Percentiles rank a stretch among this genome's conserved stretches.
Evolutionary conservation across 305 asterid species (phyloP).

Genomic region (Striga hermonthica): DNA sequence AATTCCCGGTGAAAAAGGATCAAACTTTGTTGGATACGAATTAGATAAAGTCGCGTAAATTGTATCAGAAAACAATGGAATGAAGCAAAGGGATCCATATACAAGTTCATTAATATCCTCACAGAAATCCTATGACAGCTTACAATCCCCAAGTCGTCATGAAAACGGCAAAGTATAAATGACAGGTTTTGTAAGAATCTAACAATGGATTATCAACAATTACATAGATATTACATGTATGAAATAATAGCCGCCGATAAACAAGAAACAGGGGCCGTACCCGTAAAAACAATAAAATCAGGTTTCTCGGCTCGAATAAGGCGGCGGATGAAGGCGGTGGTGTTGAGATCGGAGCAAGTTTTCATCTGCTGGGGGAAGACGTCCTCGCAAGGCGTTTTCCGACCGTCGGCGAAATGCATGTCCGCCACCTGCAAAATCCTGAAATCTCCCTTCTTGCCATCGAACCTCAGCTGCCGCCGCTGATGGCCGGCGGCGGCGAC

Average conservation of each 20-base stretch:
- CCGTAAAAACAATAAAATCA: slow-evolving; percentile 70
- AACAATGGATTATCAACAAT: background rate
- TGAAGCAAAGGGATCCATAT: too few relatives aligned
- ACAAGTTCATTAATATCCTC: too few relatives aligned
- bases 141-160: background rate
- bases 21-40: too few relatives aligned
- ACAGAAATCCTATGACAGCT: too few relatives aligned
- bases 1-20: too few relatives aligned
- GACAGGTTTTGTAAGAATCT: background rate
- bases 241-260: background rate
- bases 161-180: background rate
- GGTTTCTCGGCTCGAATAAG: slow-evolving; percentile 68
- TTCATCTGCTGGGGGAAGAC: slow-evolving; percentile 56
- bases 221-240: too few relatives aligned
- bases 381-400: slow-evolving; percentile 59
- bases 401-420: slow-evolving; percentile 85
- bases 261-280: slow-evolving; percentile 27
- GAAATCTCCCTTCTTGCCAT: slow-evolving; percentile 58
- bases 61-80: too few relatives aligned
- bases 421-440: slow-evolving; percentile 92
- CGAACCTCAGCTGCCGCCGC: slow-evolving; percentile 54
- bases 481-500: slow-evolving; percentile 26
- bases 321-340: slow-evolving; percentile 67
- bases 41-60: too few relatives aligned
- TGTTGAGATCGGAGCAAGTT: slow-evolving; percentile 86